Percentiles rank a stretch among this genome's conserved stretches.
These are phyloP conservation scores for Hordeum pubiflorum DNA, from an alignment of 202 grass and related monocot species.

Conservation along the genomic window DNA sequence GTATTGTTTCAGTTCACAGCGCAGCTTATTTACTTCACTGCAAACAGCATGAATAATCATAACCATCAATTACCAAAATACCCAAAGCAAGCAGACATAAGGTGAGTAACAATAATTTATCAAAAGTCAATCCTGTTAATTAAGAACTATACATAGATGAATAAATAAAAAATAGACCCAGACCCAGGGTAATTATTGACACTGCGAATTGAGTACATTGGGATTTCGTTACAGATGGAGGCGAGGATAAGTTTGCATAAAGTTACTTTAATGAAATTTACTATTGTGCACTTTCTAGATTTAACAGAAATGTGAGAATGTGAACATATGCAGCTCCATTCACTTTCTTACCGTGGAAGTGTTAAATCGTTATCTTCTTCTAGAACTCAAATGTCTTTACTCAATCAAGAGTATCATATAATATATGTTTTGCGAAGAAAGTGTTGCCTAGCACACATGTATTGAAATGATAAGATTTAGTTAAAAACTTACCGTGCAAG, in stretches of 20 bases:
- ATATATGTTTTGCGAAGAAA: neutral
- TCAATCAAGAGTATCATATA: neutral
- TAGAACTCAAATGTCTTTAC: neutral
- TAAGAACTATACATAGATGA: neutral
- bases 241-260: neutral
- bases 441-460: neutral
- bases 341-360: neutral
- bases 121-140: neutral
- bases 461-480: neutral
- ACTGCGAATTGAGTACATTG: neutral
- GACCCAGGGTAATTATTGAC: neutral
- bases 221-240: neutral
- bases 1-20: conserved; percentile 47
- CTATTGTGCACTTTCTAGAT: neutral
- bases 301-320: neutral
- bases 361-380: neutral
- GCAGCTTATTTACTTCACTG: conserved; percentile 62
- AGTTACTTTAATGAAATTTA: neutral
- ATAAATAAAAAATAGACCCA: neutral
- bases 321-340: neutral
- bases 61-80: conserved; percentile 1
- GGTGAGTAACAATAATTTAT: neutral
- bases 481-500: conserved; percentile 44
- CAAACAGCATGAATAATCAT: conserved; percentile 5
- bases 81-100: conserved; percentile 11